These are phyloP conservation scores for Amylocarpus encephaloides DNA, from an alignment of 2,329 filamentous ascomycete genomes.

Conservation along the genomic window DNA sequence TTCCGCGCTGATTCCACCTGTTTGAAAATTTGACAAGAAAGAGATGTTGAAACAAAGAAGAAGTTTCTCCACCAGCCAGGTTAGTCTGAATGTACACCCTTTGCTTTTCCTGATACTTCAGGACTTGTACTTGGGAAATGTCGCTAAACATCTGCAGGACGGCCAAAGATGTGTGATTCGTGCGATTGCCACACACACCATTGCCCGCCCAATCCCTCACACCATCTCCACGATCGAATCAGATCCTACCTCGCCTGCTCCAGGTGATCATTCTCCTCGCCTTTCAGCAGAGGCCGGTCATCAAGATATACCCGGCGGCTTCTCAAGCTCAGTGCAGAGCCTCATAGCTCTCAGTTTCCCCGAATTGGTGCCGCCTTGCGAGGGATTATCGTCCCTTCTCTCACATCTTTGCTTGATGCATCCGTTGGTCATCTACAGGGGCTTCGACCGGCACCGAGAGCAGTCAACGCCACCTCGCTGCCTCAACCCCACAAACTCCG, in stretches of 20 bases:
- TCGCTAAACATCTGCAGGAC: constrained; percentile 25
- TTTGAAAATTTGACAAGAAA: not conserved
- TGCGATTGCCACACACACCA: constrained; percentile 14
- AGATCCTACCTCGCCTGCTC: constrained; percentile 3
- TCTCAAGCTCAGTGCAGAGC: constrained; percentile 6
- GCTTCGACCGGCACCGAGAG: constrained; percentile 5
- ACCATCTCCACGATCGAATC: constrained; percentile 13
- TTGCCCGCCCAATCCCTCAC: constrained; percentile 3
- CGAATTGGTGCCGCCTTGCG: constrained; percentile 2
- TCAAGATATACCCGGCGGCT: constrained; percentile 7
- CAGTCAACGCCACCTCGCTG: constrained; percentile 9
- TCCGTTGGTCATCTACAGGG: not conserved
- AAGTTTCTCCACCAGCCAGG: no score
- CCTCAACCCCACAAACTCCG: not conserved
- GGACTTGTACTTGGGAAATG: constrained; percentile 16
- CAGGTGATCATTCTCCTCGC: not conserved
- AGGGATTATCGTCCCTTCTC: not conserved
- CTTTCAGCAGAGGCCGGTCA: constrained; percentile 2
- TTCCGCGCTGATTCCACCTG: constrained; percentile 10
- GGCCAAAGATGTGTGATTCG: constrained; percentile 21
- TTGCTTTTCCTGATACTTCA: constrained; percentile 3
- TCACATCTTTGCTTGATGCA: constrained; percentile 2
- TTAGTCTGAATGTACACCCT: not conserved
- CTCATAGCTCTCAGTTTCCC: constrained; percentile 6
- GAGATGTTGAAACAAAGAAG: not conserved